Evolutionary conservation across 106 monocot genomes (phyloP).

Genomic region (Dioscorea dumetorum): DNA sequence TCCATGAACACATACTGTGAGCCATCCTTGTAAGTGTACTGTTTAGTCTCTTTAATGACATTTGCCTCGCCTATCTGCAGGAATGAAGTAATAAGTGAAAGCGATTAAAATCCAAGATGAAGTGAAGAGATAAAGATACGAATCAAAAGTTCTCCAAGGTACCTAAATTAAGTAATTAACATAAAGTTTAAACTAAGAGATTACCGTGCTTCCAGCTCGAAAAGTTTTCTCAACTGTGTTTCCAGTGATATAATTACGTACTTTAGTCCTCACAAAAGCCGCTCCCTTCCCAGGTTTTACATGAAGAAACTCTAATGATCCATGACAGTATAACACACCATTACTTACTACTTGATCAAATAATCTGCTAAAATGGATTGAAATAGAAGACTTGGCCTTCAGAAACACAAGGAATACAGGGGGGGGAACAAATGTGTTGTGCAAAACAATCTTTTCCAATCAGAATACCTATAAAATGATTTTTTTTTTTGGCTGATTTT

Average conservation of each 20-base stretch:
- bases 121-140: neutral
- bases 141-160: neutral
- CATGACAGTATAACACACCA: neutral
- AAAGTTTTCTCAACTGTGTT: constrained; percentile 96
- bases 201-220: constrained; percentile 97
- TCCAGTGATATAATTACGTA: constrained; percentile 81
- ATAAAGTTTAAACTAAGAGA: constrained; percentile 9
- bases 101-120: no score
- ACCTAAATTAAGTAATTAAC: neutral
- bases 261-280: constrained; percentile 92
- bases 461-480: no score
- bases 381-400: no score
- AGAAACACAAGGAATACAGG: no score
- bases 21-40: constrained; percentile 94
- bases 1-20: constrained; percentile 88
- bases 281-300: constrained; percentile 98
- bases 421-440: no score
- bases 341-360: neutral
- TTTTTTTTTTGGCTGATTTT: no score
- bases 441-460: no score
- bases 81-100: constrained; percentile 1
- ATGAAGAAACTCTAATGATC: constrained; percentile 76
- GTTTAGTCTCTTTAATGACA: constrained; percentile 79
- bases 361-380: neutral
- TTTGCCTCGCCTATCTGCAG: constrained; percentile 68